These are phyloP conservation scores for Chimonanthus salicifolius DNA, from an alignment of 164 flowering plant species.

Conservation along the genomic window DNA sequence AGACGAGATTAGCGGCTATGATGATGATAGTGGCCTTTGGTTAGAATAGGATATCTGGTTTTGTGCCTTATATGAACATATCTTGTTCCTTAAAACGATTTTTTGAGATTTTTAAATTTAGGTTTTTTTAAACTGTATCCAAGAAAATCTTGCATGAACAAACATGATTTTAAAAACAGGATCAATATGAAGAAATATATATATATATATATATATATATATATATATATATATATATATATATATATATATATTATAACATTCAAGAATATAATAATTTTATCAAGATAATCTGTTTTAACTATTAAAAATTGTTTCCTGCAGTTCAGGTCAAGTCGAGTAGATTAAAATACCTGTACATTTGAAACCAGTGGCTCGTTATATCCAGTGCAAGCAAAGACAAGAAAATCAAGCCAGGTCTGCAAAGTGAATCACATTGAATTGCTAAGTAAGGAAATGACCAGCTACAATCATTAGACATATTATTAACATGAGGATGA, in stretches of 20 bases:
- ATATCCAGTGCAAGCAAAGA: conserved; percentile 82
- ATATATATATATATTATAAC: no score
- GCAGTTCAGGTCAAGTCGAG: not conserved
- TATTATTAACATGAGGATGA: conserved; percentile 1
- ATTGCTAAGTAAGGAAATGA: not conserved
- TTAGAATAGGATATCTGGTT: no score
- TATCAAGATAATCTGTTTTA: not conserved
- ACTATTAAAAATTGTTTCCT: not conserved
- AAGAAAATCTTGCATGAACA: not conserved
- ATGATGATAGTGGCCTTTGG: no score
- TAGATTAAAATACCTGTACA: conserved; percentile 68
- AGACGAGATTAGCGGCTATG: no score
- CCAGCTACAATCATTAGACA: not conserved
- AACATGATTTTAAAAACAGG: not conserved
- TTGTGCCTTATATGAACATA: no score
- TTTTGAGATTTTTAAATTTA: not conserved
- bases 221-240: no score
- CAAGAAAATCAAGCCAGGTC: conserved; percentile 76
- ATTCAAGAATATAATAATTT: no score
- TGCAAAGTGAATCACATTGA: conserved; percentile 22
- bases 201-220: no score
- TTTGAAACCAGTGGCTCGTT: conserved; percentile 96
- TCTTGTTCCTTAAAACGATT: not conserved
- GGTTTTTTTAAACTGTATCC: no score
- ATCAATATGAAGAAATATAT: no score